Conservation (phyloP, 352 stramenopile species). For the Stramenopiles sp. region DNA sequence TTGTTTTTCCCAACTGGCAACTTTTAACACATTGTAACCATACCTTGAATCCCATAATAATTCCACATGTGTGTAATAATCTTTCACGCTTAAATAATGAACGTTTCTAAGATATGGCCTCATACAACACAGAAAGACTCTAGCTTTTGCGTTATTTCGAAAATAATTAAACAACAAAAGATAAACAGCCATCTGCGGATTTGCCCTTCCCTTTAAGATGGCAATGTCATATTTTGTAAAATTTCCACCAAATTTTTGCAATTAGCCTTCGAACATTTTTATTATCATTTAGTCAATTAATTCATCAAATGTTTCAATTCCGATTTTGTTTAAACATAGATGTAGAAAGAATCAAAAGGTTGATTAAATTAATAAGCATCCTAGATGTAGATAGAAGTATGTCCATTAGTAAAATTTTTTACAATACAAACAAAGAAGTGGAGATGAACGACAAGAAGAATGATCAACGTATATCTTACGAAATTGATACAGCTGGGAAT, state of each 20-base stretch:
- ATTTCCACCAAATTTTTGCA: neutral
- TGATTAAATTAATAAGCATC: neutral
- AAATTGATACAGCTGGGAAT: too few relatives aligned
- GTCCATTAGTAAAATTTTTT: too few relatives aligned
- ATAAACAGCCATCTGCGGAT: constrained; percentile 1
- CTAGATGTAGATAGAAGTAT: too few relatives aligned
- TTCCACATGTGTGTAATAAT: neutral
- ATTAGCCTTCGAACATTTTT: neutral
- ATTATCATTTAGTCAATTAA: neutral
- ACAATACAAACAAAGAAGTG: too few relatives aligned
- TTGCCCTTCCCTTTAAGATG: neutral
- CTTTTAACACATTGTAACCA: neutral
- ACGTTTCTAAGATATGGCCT: neutral
- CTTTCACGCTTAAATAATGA: neutral
- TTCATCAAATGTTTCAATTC: neutral
- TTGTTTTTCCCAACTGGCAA: too few relatives aligned
- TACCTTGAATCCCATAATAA: neutral
- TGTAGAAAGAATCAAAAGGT: neutral
- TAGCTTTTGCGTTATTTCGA: neutral
- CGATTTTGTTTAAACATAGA: neutral
- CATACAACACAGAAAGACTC: constrained; percentile 4
- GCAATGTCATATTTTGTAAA: neutral
- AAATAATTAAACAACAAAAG: neutral
- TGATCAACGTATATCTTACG: too few relatives aligned
- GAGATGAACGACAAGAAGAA: too few relatives aligned